phyloP scores from a whole-genome alignment of 306 rosid species.

The Acacia confusa region DNA sequence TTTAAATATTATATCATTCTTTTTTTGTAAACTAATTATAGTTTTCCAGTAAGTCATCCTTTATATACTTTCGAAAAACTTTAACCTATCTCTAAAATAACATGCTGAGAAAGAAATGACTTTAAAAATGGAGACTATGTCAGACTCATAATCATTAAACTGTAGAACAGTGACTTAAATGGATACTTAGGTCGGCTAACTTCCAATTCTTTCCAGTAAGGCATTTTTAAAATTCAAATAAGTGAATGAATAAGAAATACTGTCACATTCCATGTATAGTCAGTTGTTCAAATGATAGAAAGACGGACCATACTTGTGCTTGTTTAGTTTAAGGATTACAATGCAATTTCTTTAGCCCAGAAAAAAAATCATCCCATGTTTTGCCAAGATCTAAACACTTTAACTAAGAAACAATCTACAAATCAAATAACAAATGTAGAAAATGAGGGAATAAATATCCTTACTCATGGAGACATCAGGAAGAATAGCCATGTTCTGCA shows the following conservation, averaged over 20 bases:
- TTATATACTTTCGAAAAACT: background rate
- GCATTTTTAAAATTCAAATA: background rate
- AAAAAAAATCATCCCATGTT: background rate
- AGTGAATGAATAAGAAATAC: background rate
- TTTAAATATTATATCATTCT: background rate
- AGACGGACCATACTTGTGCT: background rate
- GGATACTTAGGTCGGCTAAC: background rate
- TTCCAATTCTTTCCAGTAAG: background rate
- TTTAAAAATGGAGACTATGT: background rate
- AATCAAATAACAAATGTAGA: background rate
- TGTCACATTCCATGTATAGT: background rate
- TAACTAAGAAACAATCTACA: conserved; percentile 1
- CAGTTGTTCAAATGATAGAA: background rate
- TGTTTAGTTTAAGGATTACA: conserved; percentile 5
- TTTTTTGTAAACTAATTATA: background rate
- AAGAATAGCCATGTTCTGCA: conserved; percentile 60
- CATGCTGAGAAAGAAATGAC: background rate
- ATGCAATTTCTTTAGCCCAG: conserved; percentile 1
- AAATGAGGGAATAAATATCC: conserved; percentile 27
- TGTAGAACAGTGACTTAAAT: background rate
- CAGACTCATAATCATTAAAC: background rate
- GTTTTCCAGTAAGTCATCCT: background rate
- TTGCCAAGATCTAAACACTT: conserved; percentile 16
- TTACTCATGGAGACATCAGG: conserved; percentile 66
- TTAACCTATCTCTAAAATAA: background rate